Evolutionary conservation across 2,329 filamentous ascomycete species (phyloP).

Genomic region (Fusarium hostae): DNA sequence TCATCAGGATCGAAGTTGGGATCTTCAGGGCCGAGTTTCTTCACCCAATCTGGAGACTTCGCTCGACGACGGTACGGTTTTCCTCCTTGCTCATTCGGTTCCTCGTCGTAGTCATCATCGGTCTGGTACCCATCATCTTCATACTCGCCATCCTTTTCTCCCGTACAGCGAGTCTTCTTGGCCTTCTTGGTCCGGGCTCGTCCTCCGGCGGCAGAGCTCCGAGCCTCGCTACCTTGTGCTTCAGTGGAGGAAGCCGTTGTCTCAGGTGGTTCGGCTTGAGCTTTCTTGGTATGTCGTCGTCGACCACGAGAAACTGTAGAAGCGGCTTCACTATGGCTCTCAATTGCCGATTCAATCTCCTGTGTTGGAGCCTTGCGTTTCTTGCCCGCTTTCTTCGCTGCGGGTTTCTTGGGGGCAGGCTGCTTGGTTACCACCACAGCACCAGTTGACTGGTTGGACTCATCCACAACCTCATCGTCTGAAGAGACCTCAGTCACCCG

Average conservation of each 20-base stretch:
- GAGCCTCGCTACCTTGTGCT: not conserved
- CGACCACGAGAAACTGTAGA: slow-evolving; percentile 5
- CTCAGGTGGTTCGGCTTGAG: not conserved
- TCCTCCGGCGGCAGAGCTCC: slow-evolving; percentile 4
- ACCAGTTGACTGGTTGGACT: not conserved
- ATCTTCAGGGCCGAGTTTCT: slow-evolving; percentile 37
- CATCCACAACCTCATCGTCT: not conserved
- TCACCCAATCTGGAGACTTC: slow-evolving; percentile 44
- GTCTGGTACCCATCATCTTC: slow-evolving; percentile 9
- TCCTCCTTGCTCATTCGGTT: not conserved
- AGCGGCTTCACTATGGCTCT: not conserved
- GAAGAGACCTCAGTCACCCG: not conserved
- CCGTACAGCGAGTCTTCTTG: not conserved
- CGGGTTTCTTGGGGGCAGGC: not conserved
- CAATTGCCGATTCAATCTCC: not conserved
- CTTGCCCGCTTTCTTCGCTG: not conserved
- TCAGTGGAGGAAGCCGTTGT: not conserved
- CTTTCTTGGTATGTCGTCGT: not conserved
- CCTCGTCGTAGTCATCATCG: slow-evolving; percentile 5
- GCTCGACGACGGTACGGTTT: slow-evolving; percentile 10
- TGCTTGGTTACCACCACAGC: not conserved
- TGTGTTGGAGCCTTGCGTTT: not conserved
- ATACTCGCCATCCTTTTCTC: slow-evolving; percentile 12
- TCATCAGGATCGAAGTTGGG: slow-evolving; percentile 42
- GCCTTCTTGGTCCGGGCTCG: slow-evolving; percentile 5